These are phyloP conservation scores for Omphalotus guepiniiformis DNA, from an alignment of 768 basidiomycete genomes.

Conservation along the genomic window DNA sequence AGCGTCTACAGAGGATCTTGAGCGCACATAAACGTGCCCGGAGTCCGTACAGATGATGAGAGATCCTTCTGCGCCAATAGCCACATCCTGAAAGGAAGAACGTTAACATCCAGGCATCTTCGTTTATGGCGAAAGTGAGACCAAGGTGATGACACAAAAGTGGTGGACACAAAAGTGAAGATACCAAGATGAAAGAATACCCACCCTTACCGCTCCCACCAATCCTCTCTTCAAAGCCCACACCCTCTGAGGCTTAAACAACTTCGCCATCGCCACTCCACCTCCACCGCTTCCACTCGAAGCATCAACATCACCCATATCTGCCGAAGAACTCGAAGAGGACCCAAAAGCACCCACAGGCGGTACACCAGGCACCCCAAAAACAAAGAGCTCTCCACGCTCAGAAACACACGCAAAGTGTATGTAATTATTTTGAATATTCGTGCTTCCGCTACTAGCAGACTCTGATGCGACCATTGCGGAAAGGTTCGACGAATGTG, in stretches of 20 bases:
- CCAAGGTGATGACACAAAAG: neutral
- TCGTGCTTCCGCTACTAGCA: neutral
- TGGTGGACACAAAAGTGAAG: neutral
- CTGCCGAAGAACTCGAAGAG: neutral
- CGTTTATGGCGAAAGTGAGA: neutral
- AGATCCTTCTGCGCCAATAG: slow-evolving; percentile 81
- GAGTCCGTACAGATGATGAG: slow-evolving; percentile 92
- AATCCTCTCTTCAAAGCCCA: slow-evolving; percentile 89
- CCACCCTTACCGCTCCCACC: slow-evolving; percentile 58
- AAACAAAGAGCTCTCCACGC: slow-evolving; percentile 86
- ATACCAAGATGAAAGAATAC: slow-evolving; percentile 31
- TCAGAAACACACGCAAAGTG: slow-evolving; percentile 8
- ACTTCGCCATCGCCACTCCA: slow-evolving; percentile 22
- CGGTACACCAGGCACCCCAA: slow-evolving; percentile 40
- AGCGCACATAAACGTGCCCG: slow-evolving; percentile 88
- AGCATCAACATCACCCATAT: neutral
- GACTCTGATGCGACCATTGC: slow-evolving; percentile 2
- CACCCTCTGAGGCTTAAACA: slow-evolving; percentile 79
- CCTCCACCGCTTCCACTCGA: neutral
- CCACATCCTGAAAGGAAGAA: slow-evolving; percentile 66
- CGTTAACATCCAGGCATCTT: neutral
- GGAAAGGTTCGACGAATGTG: neutral
- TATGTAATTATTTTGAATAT: neutral
- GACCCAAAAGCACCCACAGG: slow-evolving; percentile 2
- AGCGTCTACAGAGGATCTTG: slow-evolving; percentile 42